These are phyloP conservation scores for Tranzscheliella williamsii DNA, from an alignment of 1,284 basidiomycete species.

Conservation along the genomic window DNA sequence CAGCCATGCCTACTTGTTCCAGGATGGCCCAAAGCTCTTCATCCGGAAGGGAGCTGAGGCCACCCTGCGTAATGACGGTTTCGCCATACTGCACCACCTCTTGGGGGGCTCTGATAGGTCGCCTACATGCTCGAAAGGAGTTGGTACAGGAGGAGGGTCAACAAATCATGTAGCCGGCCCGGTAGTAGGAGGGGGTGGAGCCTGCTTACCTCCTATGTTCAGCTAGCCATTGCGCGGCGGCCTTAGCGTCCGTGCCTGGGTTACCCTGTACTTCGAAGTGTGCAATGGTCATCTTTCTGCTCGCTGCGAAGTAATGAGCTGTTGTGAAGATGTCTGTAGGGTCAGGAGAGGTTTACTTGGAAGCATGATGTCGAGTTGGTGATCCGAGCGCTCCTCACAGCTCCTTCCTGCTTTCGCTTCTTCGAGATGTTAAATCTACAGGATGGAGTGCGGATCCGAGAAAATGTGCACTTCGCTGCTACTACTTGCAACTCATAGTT, in stretches of 20 bases:
- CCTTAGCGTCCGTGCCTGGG: conserved; percentile 22
- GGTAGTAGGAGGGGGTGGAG: neutral
- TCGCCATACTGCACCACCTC: conserved; percentile 72
- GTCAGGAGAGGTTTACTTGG: too few relatives aligned
- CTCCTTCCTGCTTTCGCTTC: too few relatives aligned
- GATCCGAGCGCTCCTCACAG: too few relatives aligned
- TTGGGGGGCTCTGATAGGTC: conserved; percentile 68
- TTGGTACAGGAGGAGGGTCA: neutral
- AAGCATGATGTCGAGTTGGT: too few relatives aligned
- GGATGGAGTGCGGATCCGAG: too few relatives aligned
- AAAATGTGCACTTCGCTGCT: too few relatives aligned
- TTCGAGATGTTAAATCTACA: too few relatives aligned
- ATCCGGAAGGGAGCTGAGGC: conserved; percentile 64
- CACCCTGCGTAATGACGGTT: conserved; percentile 65
- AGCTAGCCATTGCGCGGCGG: conserved; percentile 41
- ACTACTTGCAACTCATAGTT: too few relatives aligned
- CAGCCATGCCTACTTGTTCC: conserved; percentile 84
- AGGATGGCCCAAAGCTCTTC: conserved; percentile 73
- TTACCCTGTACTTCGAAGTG: conserved; percentile 17
- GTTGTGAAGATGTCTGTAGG: too few relatives aligned
- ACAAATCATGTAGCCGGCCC: neutral
- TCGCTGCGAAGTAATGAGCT: too few relatives aligned
- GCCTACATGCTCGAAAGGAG: too few relatives aligned
- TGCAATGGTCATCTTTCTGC: conserved; percentile 2
- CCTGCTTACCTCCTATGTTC: conserved; percentile 41